phyloP scores from a whole-genome alignment of 2,329 filamentous ascomycete genomes.

The Juglanconis oblonga region DNA sequence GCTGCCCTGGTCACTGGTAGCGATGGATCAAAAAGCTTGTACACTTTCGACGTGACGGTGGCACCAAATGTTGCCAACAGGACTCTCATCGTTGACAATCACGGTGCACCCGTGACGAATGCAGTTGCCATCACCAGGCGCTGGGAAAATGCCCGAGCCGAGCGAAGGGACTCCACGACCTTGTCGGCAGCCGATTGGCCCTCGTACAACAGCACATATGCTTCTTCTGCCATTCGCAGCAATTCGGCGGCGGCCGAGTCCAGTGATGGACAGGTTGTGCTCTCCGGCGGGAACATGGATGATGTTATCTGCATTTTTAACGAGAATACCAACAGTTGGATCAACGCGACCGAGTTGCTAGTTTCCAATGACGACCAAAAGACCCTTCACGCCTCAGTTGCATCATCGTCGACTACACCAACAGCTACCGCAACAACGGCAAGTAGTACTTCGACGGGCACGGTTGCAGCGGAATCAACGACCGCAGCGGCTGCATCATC shows the following conservation, averaged over 20 bases:
- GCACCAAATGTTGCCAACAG: slow-evolving; percentile 74
- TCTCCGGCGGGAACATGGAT: slow-evolving; percentile 70
- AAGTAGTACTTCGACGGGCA: slow-evolving; percentile 24
- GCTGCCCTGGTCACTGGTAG: slow-evolving; percentile 66
- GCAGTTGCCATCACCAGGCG: slow-evolving; percentile 39
- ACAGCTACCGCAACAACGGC: slow-evolving; percentile 26
- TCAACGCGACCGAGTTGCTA: slow-evolving; percentile 66
- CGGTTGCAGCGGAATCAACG: slow-evolving; percentile 25
- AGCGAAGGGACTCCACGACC: slow-evolving; percentile 31
- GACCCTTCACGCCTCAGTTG: slow-evolving; percentile 29
- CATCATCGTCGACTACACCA: slow-evolving; percentile 25
- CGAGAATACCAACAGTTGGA: slow-evolving; percentile 71
- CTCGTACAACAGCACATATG: slow-evolving; percentile 71
- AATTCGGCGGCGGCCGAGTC: slow-evolving; percentile 71
- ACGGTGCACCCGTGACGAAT: slow-evolving; percentile 51
- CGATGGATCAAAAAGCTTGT: slow-evolving; percentile 75
- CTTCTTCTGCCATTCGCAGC: slow-evolving; percentile 62
- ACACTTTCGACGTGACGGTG: slow-evolving; percentile 71
- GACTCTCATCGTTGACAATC: slow-evolving; percentile 61
- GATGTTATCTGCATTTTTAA: slow-evolving; percentile 76
- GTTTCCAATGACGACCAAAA: slow-evolving; percentile 39
- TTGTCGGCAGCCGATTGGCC: slow-evolving; percentile 68
- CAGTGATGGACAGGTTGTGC: slow-evolving; percentile 64
- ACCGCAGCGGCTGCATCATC: slow-evolving; percentile 23
- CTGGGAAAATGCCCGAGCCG: slow-evolving; percentile 15